Percentiles rank a stretch among this genome's conserved stretches.
phyloP scores from a whole-genome alignment of 2,329 filamentous ascomycete genomes.

The Sporothrix sp. region DNA sequence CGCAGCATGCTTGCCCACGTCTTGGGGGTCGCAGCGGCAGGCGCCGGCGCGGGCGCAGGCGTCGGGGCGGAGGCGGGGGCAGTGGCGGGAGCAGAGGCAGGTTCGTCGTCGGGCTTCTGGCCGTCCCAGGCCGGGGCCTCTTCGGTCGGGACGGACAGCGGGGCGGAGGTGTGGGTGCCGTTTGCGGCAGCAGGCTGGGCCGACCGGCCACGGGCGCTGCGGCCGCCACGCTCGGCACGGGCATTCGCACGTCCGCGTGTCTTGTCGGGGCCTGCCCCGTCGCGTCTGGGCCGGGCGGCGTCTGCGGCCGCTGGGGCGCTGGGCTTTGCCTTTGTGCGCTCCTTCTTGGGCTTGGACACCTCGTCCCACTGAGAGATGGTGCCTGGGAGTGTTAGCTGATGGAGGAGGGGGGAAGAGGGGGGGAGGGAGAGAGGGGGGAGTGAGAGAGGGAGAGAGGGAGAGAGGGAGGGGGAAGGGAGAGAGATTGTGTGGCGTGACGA shows the following conservation, averaged over 20 bases:
- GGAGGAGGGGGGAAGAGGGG: neutral
- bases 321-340: slow-evolving; percentile 59
- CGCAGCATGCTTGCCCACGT: slow-evolving; percentile 71
- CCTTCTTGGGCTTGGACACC: slow-evolving; percentile 72
- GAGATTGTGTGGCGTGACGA: too few species aligned
- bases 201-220: slow-evolving; percentile 54
- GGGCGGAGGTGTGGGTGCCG: slow-evolving; percentile 48
- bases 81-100: slow-evolving; percentile 19
- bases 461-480: slow-evolving; percentile 4
- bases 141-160: slow-evolving; percentile 56
- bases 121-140: slow-evolving; percentile 57
- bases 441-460: neutral
- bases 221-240: slow-evolving; percentile 52
- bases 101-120: slow-evolving; percentile 29
- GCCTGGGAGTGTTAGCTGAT: slow-evolving; percentile 37
- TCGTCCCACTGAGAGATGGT: slow-evolving; percentile 76
- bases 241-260: slow-evolving; percentile 53
- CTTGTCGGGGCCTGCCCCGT: slow-evolving; percentile 51
- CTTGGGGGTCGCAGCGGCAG: slow-evolving; percentile 35
- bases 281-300: slow-evolving; percentile 45
- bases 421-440: neutral
- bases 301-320: slow-evolving; percentile 46
- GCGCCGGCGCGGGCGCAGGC: slow-evolving; percentile 20
- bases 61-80: slow-evolving; percentile 25
- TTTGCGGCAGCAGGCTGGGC: slow-evolving; percentile 50